Evolutionary conservation across 2,329 filamentous ascomycete species (phyloP).

Genomic region (Trichoderma sp.): DNA sequence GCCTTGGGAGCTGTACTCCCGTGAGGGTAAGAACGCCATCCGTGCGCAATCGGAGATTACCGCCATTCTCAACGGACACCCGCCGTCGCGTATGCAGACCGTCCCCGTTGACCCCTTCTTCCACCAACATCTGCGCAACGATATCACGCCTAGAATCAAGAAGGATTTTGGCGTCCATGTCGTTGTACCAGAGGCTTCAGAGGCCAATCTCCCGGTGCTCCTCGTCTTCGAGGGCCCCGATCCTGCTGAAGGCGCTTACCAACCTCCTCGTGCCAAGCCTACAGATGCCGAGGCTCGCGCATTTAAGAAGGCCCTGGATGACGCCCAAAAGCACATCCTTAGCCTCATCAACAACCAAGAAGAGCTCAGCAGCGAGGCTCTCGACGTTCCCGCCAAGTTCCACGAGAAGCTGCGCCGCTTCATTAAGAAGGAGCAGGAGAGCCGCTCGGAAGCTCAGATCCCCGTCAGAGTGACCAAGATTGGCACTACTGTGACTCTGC

Average conservation of each 20-base stretch:
- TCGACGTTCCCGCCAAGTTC: constrained; percentile 64
- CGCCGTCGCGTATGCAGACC: constrained; percentile 68
- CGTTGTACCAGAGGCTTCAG: constrained; percentile 66
- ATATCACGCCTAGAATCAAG: constrained; percentile 64
- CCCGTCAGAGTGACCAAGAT: constrained; percentile 61
- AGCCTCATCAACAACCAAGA: constrained; percentile 63
- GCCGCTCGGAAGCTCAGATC: constrained; percentile 57
- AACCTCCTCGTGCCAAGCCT: constrained; percentile 57
- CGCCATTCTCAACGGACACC: constrained; percentile 71
- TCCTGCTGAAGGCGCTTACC: constrained; percentile 49
- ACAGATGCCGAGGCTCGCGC: constrained; percentile 51
- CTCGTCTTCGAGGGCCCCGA: constrained; percentile 74
- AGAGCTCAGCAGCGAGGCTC: constrained; percentile 49
- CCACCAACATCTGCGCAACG: constrained; percentile 68
- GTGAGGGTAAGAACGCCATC: constrained; percentile 80
- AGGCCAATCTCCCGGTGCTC: constrained; percentile 63
- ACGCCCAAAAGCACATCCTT: constrained; percentile 59
- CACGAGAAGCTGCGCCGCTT: constrained; percentile 65
- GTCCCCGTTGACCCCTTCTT: constrained; percentile 76
- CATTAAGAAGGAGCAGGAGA: constrained; percentile 65
- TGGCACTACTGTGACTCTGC: constrained; percentile 67
- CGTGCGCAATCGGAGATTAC: constrained; percentile 75
- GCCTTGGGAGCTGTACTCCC: constrained; percentile 85
- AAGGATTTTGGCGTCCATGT: constrained; percentile 72
- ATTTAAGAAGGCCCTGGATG: constrained; percentile 58